Percentiles rank a stretch among this genome's conserved stretches.
Conservation (phyloP, 164 flowering plant species). For the Magnolia sinica region DNA sequence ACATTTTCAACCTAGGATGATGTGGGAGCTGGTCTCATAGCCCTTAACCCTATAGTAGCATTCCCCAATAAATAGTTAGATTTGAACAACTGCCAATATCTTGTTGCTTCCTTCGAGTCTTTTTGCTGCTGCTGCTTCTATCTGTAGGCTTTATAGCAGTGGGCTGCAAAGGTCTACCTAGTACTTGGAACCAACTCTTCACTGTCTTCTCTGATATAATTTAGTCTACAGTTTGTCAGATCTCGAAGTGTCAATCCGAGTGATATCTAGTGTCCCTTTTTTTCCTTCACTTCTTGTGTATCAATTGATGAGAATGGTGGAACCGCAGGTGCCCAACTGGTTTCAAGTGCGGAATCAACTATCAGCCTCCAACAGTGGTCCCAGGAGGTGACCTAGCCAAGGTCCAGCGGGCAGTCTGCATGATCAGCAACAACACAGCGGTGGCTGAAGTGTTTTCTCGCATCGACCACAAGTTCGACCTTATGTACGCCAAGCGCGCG, state of each 20-base stretch:
- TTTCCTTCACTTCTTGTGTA: not conserved
- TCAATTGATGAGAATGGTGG: not conserved
- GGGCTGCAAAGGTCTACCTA: not conserved
- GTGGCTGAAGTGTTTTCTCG: constrained; percentile 73
- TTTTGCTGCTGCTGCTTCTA: too few species aligned
- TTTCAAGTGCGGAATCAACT: constrained; percentile 82
- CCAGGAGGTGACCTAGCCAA: constrained; percentile 81
- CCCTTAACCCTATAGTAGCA: not conserved
- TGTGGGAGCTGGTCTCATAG: too few species aligned
- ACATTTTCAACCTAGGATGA: too few species aligned
- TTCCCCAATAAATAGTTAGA: not conserved
- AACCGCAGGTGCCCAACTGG: constrained; percentile 77
- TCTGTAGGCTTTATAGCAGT: too few species aligned
- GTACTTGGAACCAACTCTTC: not conserved
- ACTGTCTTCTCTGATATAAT: not conserved
- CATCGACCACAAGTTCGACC: constrained; percentile 74
- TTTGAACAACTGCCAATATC: not conserved
- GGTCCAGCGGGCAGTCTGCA: constrained; percentile 86
- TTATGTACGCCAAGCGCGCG: constrained; percentile 74
- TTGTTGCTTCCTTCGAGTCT: not conserved
- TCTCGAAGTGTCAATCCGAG: not conserved
- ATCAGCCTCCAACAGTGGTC: constrained; percentile 74
- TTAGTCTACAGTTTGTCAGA: not conserved
- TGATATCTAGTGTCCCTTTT: not conserved
- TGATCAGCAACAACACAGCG: constrained; percentile 89